Base-by-base conservation (phyloP, 768 basidiomycete species). In the Tricholoma matsutake region DNA sequence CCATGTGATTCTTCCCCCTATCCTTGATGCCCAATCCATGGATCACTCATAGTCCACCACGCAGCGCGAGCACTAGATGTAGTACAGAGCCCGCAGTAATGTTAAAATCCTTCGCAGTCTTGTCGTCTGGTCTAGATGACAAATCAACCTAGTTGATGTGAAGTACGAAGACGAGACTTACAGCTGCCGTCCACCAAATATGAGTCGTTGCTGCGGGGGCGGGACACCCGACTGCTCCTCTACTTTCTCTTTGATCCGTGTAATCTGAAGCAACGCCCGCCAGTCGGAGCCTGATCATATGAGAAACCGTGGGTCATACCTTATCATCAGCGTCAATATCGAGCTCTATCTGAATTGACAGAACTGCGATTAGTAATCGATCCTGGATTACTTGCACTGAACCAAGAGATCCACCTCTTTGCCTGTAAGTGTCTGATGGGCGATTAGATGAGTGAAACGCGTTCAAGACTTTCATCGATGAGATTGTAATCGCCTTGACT, bases 161-260 rank as follows among this genome's bases (percentile, higher is more conserved):
- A 35, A 47, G 35, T 10, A 20, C 32, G 39, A 47, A 39, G 14
- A 57, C 25, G 61, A 45, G 22, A 57, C 18, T 6, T 74, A 98
- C 96, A 98, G 88, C 72, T 97, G 96, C 70, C 95, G 86, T 34
- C 96, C 96, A 69, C 85, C 76, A 73, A 89, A 97, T 72, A 98
- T 98, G 69, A 98, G 76, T 60, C 96, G 86, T 74, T 98, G 96
- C 75, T 98, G 96, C 45, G 82, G 92, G 62, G 96, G 96, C 22
- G 96, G 96, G 43, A 98, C 96, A 65, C 96, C 96, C 6, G 94
- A 95, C 77, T 98, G 96, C 79, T 98, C 96, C 74, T 98, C 96
- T 8, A 98, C 94, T 74, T 92, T 92, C 83, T 96, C 95, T 80
- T 98, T 98, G 77, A 98, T 94, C 66, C 92, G 86, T 51, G 86